Base-by-base conservation (phyloP, 306 rosid species). In the Citrullus colocynthis region DNA sequence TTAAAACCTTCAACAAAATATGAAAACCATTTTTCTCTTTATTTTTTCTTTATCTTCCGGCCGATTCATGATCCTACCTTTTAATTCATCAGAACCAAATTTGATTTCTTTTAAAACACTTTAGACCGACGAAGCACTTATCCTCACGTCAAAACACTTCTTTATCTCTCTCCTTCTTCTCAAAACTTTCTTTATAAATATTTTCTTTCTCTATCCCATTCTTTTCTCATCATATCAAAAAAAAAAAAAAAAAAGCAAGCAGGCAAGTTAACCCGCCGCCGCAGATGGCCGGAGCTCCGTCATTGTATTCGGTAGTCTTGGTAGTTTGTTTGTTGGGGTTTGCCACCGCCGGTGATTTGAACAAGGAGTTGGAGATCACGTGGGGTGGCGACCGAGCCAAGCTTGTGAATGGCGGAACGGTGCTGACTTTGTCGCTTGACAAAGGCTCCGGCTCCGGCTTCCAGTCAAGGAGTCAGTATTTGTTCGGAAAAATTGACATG, bases 361-460 rank as follows among this genome's bases (percentile, higher is more conserved):
- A 89, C 84, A 80, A 86, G 75, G 90, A 89, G 32, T 71, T 89
- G 70, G 77, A 89, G 39, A 74, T 89, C 16, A 89, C 91, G 3
- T 91, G 96, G 96, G 93, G 93, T 1, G 88, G 85, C 78, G 91
- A 85, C 7, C 90, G 89, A 14, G 96, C 84, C 0, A 85, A 91
- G 64, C 82, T 87, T 11, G 67, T 81, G 5, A 70, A 87, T 55
- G 81, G 82, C 2, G 88, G 74, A 3, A 56, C 85, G 1, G 81
- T 85, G 65, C 89, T 91, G 17, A 87, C 88, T 7, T 87, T 91
- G 0, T 87, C 93, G 7, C 91, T 91, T 34, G 96, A 91, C 84
- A 86, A 72, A 70, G 44, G 88, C 78, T 91, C 96, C 3, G 96
- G 96, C 79, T 89, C 93, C n/a, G 96, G 96, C 21, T 91, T 91